Evolutionary conservation across 345 rosid species (phyloP), one percentile per base, ranked within the genome.

Genomic region (Bruguiera parviflora): DNA sequence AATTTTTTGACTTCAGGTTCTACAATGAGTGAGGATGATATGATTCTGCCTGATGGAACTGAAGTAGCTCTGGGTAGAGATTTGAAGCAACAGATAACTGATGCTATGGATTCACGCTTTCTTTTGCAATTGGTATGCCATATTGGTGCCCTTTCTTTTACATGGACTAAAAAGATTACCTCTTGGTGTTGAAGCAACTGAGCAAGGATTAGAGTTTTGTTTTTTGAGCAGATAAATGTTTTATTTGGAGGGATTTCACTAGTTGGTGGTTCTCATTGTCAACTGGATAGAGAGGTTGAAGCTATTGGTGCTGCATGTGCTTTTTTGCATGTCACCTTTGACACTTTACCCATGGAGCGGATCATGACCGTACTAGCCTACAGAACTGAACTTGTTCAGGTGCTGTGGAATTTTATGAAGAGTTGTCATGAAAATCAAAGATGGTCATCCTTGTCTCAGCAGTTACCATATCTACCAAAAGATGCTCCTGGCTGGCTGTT

Each of bases 401-500:
- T 92, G 64, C 88, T 95, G 72, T 95, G 99, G 99, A 89, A 81
- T 63, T 92, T 84, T 80, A 87, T 92, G 91, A 90, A 89, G 81
- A 80, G 83, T 53, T 92, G 96, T 80, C 96, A 95, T 86, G 91
- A 85, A 74, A 88, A 82, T 71, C 85, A 86, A 72, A 90, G 83
- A 63, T 95, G 99, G 99, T 79, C 91, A 71, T 71, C 87, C 69
- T 80, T 87, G 75, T 84, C 86, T 64, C 85, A 77, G 73, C 86
- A 73, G 62, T 75, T 82, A 68, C 81, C 85, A 71, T 83, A 84
- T 80, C 86, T 84, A 67, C 83, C 91, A 49, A 92, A 85, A 71
- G 98, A 95, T 82, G 88, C 84, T 25, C 94, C 98, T 70, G 97
- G 94, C 65, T 95, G 99, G 99, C 87, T 95, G 31, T 75, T 95